phyloP scores from a whole-genome alignment of 2,329 filamentous ascomycete genomes.

The Fusarium lateritium region DNA sequence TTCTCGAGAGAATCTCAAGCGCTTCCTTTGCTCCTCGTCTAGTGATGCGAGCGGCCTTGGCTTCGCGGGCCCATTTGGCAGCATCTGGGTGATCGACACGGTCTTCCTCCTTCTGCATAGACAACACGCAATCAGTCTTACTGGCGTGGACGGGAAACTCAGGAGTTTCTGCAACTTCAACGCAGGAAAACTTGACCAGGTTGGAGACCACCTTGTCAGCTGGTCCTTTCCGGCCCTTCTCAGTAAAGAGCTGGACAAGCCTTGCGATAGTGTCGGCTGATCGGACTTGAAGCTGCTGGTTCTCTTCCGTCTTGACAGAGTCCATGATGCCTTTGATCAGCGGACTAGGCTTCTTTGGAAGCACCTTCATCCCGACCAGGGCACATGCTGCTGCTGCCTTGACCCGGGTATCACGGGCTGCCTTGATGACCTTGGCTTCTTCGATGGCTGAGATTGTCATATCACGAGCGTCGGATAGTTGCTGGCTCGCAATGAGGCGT shows the following conservation, averaged over 20 bases:
- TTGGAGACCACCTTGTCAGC: conserved; percentile 98
- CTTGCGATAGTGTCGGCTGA: conserved; percentile 88
- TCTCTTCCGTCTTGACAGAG: conserved; percentile 96
- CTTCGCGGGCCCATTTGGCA: conserved; percentile 89
- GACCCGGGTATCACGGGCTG: conserved; percentile 86
- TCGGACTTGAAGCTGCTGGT: conserved; percentile 86
- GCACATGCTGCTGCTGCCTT: conserved; percentile 89
- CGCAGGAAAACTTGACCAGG: conserved; percentile 96
- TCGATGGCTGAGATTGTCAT: conserved; percentile 80
- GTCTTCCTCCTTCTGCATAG: conserved; percentile 97
- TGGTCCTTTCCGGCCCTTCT: conserved; percentile 83
- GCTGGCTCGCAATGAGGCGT: conserved; percentile 84
- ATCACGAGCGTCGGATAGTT: conserved; percentile 82
- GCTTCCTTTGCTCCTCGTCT: conserved; percentile 95
- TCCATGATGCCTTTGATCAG: conserved; percentile 99
- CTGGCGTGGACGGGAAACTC: conserved; percentile 89
- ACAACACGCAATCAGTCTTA: conserved; percentile 86
- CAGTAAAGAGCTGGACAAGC: conserved; percentile 89
- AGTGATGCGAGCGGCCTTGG: conserved; percentile 89
- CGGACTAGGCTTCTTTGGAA: conserved; percentile 93
- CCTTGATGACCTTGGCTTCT: conserved; percentile 84
- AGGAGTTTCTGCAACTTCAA: conserved; percentile 97
- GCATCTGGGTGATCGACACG: conserved; percentile 92
- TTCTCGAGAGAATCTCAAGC: conserved; percentile 85
- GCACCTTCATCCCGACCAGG: conserved; percentile 85